phyloP scores from a whole-genome alignment of 139 green algal genomes.

The Nannochloris sp. region DNA sequence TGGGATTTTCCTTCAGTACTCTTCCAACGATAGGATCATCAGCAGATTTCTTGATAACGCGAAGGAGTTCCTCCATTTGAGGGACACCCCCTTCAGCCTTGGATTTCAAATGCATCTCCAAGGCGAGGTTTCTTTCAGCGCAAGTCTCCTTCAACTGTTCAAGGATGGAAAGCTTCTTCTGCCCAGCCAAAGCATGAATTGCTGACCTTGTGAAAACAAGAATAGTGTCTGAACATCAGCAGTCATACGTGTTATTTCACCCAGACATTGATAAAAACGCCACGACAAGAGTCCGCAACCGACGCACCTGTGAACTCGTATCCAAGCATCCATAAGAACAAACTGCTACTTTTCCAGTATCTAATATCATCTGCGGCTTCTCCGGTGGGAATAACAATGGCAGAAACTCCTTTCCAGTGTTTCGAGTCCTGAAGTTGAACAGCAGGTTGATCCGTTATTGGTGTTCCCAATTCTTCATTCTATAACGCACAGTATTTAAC shows the following conservation, averaged over 20 bases:
- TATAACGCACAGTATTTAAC: background rate
- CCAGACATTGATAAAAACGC: background rate
- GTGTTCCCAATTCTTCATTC: background rate
- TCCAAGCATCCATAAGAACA: conserved; percentile 91
- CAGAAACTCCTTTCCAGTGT: conserved; percentile 11
- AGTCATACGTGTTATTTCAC: background rate
- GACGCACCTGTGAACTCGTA: conserved; percentile 81
- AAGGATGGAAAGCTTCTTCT: conserved; percentile 81
- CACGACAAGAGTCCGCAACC: too few relatives aligned
- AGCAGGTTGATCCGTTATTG: background rate
- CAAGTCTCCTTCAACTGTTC: conserved; percentile 37
- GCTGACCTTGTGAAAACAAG: conserved; percentile 65
- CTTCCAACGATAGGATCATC: conserved; percentile 38
- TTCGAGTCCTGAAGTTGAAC: background rate
- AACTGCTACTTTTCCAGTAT: conserved; percentile 81
- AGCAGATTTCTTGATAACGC: conserved; percentile 20
- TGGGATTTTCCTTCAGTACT: conserved; percentile 47
- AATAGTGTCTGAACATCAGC: conserved; percentile 66
- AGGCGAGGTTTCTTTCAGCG: conserved; percentile 24
- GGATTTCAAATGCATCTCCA: conserved; percentile 56
- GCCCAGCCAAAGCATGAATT: conserved; percentile 70
- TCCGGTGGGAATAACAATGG: conserved; percentile 40
- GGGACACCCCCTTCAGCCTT: conserved; percentile 68
- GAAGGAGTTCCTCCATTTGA: conserved; percentile 51
- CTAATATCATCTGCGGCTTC: conserved; percentile 44